phyloP scores from a whole-genome alignment of 495 filamentous ascomycete species.

The Pseudoneurospora amorphoporcata region DNA sequence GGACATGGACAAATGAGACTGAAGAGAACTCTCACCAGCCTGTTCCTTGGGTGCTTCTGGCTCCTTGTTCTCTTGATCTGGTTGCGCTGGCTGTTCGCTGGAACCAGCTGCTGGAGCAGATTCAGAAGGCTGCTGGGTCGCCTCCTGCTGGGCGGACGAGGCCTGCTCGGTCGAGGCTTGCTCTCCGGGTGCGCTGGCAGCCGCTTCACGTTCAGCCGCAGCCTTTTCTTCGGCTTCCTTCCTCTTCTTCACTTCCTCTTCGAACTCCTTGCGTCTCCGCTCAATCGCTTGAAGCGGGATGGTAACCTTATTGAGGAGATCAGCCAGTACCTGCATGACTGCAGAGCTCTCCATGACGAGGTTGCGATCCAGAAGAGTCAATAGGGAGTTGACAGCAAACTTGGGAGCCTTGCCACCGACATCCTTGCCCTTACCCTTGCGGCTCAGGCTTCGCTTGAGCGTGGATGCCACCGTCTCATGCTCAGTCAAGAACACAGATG shows the following conservation, averaged over 20 bases:
- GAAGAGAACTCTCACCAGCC: constrained; percentile 28
- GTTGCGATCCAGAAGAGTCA: constrained; percentile 78
- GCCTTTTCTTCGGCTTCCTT: constrained; percentile 17
- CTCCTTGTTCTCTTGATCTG: constrained; percentile 13
- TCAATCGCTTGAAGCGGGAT: constrained; percentile 73
- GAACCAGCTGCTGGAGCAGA: constrained; percentile 1
- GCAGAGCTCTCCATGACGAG: constrained; percentile 89
- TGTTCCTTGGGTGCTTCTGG: constrained; percentile 35
- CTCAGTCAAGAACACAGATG: constrained; percentile 90
- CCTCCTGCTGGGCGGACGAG: constrained; percentile 6
- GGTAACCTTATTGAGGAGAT: constrained; percentile 77
- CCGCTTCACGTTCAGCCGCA: constrained; percentile 11
- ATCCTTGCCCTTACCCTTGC: constrained; percentile 71
- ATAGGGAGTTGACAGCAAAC: constrained; percentile 83
- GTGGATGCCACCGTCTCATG: constrained; percentile 66
- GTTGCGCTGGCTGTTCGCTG: constrained; percentile 14
- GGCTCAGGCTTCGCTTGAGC: constrained; percentile 64
- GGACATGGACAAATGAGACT: neutral
- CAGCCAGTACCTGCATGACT: constrained; percentile 90
- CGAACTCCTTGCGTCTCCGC: constrained; percentile 66
- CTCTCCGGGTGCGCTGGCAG: constrained; percentile 10
- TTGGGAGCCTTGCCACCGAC: constrained; percentile 72
- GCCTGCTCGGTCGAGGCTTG: constrained; percentile 17
- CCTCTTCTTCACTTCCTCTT: constrained; percentile 49
- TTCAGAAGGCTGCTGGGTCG: neutral